Base-by-base conservation (phyloP, 2,329 filamentous ascomycete species). In the Periconia sp. region DNA sequence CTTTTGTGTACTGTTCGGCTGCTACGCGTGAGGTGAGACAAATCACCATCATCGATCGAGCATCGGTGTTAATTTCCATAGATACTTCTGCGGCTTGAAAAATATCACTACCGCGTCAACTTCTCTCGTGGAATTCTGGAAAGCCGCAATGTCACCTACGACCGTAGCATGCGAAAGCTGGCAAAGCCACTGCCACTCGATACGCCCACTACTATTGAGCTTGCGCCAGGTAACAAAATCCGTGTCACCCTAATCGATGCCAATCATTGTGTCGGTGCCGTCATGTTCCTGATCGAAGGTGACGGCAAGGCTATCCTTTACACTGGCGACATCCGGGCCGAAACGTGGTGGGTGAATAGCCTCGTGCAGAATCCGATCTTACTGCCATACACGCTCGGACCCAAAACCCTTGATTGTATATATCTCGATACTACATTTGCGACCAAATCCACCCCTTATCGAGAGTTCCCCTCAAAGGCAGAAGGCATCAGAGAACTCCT, bases 261-360 rank as follows among this genome's bases (percentile, higher is more conserved):
- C 1, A 97, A 97, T 63, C 93, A 97, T 69, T 97, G 93, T 64
- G 83, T 88, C 0, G 92, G 93, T 0, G 87, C 91, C 17, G 91
- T 94, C 17, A 96, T 96, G 91, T 97, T 97, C 67, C 78, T 97
- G 17, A 88, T 97, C 27, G 90, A 97, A 74, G 86, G 85, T 1
- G 74, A 84, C 49, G 81, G 80, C 0, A 90, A 86, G 56, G 87
- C 91, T 0, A 81, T 95, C 1, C 76, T 97, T 0, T 97, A 97
- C 66, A 96, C 92, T 0, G 92, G 92, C 6, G 93, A 97, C 65
- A 86, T 96, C 41, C 83, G 93, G 60, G 87, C 90, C 50, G 93
- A 97, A 65, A 80, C 84, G 5, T 96, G 91, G 89, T 95, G 91
- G 81, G 86, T 97, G 9, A 87, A 89, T 58, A 80, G 84, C 2